phyloP scores from a whole-genome alignment of 768 basidiomycete genomes.

The Boletellus ananas region DNA sequence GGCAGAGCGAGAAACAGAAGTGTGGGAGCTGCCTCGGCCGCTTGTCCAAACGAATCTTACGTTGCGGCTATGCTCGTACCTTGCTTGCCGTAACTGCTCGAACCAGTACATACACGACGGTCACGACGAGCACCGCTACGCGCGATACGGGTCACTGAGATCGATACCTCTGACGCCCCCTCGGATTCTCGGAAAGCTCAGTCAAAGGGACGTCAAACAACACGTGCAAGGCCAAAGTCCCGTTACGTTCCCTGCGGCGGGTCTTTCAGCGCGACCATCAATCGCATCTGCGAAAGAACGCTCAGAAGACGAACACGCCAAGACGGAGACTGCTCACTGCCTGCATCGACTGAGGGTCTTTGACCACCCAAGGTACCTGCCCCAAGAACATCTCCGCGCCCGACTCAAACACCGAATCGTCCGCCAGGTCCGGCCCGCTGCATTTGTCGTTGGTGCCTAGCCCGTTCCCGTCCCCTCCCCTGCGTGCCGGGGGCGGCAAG shows the following conservation, averaged over 20 bases:
- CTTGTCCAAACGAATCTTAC: too few relatives aligned
- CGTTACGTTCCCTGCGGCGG: neutral
- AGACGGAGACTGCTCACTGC: constrained; percentile 1
- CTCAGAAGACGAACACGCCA: neutral
- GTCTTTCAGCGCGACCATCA: neutral
- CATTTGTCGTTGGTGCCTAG: neutral
- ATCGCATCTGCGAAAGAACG: neutral
- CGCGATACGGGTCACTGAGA: too few relatives aligned
- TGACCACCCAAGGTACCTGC: constrained; percentile 4
- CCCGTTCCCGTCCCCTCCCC: neutral
- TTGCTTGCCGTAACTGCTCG: too few relatives aligned
- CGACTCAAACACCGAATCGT: constrained; percentile 10
- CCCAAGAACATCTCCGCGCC: constrained; percentile 8
- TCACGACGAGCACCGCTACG: too few relatives aligned
- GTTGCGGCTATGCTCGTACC: too few relatives aligned
- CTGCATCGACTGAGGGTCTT: neutral
- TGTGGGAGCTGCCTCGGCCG: too few relatives aligned
- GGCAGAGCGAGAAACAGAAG: too few relatives aligned
- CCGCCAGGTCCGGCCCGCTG: neutral
- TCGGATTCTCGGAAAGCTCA: too few relatives aligned
- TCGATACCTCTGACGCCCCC: too few relatives aligned
- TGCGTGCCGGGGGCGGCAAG: constrained; percentile 1
- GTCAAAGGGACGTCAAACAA: neutral
- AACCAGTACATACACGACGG: too few relatives aligned
- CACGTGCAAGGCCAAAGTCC: neutral